Evolutionary conservation across 139 green algal species (phyloP), one percentile per base, ranked within the genome.

Genomic region (Picochlorum sp.): DNA sequence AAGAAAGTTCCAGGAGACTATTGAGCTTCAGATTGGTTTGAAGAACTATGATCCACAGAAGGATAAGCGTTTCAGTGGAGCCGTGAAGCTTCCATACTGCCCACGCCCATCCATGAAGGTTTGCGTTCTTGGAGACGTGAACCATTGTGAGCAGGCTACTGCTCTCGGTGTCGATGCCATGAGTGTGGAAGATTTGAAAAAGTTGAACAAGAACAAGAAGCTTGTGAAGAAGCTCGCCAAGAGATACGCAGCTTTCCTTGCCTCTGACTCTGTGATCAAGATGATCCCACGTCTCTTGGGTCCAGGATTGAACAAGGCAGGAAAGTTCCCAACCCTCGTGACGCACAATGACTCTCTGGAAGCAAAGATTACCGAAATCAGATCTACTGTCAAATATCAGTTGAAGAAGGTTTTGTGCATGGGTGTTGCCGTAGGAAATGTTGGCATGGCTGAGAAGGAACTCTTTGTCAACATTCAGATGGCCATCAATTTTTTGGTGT

Each of bases 141-240:
- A 97, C 87, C 92, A 98, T 68, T 96, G 92, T 77, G 92, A 98
- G 76, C 82, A 95, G 77, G 88, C 91, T 54, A 74, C 87, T 66
- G 67, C 80, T 49, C 81, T 97, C 24, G 85, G 79, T 57, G 60
- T 98, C 18, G 93, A 98, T 68, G 65, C 68, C 65, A 94, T 95
- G 86, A 87, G 74, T 63, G 90, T 98, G 62, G 92, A 98, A 71
- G 88, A 92, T 70, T 81, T 98, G 51, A 98, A 98, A 90, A 98
- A 98, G 90, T 85, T 98, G 57, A 98, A 99, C 89, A 99, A 99
- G 88, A 98, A 98, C 92, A 98, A 99, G 88, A 99, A 99, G 89
- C 87, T 99, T 45, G 94, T 99, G 59, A 97, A 97, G 89, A 97
- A 97, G 67, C 26, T 67, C 30, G 90, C 93, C 69, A 97, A 98